Base-by-base conservation (phyloP, 805 yeast species). In the Kuraishia piskuri region DNA sequence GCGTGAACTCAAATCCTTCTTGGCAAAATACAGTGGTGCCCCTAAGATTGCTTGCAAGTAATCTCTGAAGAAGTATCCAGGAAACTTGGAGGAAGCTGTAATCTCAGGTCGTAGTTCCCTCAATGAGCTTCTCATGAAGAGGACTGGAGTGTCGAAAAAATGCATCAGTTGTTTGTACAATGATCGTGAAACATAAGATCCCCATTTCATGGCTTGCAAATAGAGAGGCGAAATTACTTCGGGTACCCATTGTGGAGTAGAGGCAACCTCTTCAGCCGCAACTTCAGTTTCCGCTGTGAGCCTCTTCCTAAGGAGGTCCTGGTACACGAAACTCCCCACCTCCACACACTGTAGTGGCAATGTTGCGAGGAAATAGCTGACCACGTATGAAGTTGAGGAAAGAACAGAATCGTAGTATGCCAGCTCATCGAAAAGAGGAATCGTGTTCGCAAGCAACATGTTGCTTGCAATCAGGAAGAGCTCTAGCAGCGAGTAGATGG, bases 351-450 rank as follows among this genome's bases (percentile, higher is more conserved):
- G 64, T 2, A 46, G 20, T 6, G 76, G 77, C 7, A 68, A 56
- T 0, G 67, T 68, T 59, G 77, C 84, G 8, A 77, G 21, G 1
- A 74, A 58, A 54, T 77, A 77, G 1, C 75, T 20, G 2, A 62
- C 50, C 19, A 67, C 54, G 25, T 70, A 67, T 20, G 61, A 57
- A 2, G 61, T 62, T 3, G 75, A 70, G 12, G 68, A 58, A 2
- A 69, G 58, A 0, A 73, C 61, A 1, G 63, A 51, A 24, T 78
- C 78, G 71, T 76, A 80, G 59, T 79, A 81, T 31, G 65, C 64
- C n/a, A 78, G 57, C 56, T 76, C 78, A 46, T 72, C 73, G 22
- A 66, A 55, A 14, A 78, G 57, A 8, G 78, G 75, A 3, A 77
- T 56, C 1, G 84, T 77, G 17, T 67, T 64, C 6, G 61, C 59